Percentiles rank a stretch among this genome's conserved stretches.
Conservation (phyloP, 1,139 yeast species). For the Taphrina wiesneri region DNA sequence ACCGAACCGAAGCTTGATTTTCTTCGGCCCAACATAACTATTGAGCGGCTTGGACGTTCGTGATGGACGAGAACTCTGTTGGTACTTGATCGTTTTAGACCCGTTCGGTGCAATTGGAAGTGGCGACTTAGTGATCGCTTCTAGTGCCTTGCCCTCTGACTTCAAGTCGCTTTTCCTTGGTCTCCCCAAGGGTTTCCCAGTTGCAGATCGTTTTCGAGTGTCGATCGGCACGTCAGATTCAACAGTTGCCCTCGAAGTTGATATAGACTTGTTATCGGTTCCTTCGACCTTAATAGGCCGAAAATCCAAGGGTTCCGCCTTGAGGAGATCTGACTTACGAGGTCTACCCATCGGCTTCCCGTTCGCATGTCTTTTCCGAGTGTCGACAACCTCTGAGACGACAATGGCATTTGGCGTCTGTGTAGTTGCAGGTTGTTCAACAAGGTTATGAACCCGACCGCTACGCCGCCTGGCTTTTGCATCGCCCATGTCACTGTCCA, state of each 20-base stretch:
- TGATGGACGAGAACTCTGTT: not conserved
- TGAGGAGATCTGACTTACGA: constrained; percentile 1
- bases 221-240: not conserved
- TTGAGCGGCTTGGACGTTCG: not conserved
- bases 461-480: not conserved
- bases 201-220: not conserved
- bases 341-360: constrained; percentile 25
- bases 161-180: constrained; percentile 9
- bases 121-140: not conserved
- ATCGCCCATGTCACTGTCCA: not conserved
- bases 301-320: not conserved
- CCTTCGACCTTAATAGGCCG: not conserved
- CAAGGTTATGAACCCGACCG: not conserved
- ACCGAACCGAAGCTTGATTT: constrained; percentile 11
- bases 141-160: not conserved
- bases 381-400: not conserved
- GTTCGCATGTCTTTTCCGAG: constrained; percentile 20
- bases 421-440: not conserved
- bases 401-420: not conserved
- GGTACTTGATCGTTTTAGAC: not conserved
- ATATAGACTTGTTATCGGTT: not conserved
- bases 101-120: not conserved
- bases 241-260: not conserved
- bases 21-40: not conserved
- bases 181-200: not conserved